Conservation (phyloP, 352 stramenopile genomes). For the Labyrinthula sp. region DNA sequence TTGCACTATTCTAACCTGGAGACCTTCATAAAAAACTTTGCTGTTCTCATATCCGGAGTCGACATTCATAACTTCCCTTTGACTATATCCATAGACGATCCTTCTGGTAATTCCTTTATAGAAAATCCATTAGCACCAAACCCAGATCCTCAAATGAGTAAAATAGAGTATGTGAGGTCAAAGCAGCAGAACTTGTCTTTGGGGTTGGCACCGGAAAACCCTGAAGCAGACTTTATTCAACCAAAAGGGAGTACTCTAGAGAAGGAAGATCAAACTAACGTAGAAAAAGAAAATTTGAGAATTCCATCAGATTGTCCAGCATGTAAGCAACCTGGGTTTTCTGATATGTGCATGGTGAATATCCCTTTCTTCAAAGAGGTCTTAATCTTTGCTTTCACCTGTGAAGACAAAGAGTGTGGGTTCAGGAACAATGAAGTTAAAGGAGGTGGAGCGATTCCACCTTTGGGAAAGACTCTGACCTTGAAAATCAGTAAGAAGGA, state of each 20-base stretch:
- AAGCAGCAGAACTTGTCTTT: conserved; percentile 32
- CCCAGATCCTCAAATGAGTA: conserved; percentile 46
- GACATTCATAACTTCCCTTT: conserved; percentile 58
- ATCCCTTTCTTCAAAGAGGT: conserved; percentile 78
- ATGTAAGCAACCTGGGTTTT: conserved; percentile 46
- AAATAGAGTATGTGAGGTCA: conserved; percentile 49
- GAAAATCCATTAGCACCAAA: conserved; percentile 59
- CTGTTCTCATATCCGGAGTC: conserved; percentile 42
- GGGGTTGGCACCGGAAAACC: conserved; percentile 47
- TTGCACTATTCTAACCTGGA: conserved; percentile 50
- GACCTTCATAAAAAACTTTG: conserved; percentile 51
- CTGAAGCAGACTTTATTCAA: conserved; percentile 14
- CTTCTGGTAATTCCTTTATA: conserved; percentile 63
- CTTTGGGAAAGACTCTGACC: conserved; percentile 50
- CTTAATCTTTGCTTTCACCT: conserved; percentile 73
- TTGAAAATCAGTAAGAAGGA: conserved; percentile 38
- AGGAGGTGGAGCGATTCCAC: conserved; percentile 57
- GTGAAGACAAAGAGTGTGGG: conserved; percentile 51
- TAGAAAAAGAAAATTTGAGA: conserved; percentile 50
- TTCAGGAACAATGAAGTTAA: conserved; percentile 73
- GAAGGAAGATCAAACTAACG: conserved; percentile 3
- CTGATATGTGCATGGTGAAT: conserved; percentile 66
- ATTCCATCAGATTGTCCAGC: conserved; percentile 55
- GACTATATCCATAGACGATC: conserved; percentile 57
- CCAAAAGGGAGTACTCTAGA: conserved; percentile 26